These are phyloP conservation scores for Nicotiana obtusifolia DNA, from an alignment of 257 asterid genomes.

Conservation along the genomic window DNA sequence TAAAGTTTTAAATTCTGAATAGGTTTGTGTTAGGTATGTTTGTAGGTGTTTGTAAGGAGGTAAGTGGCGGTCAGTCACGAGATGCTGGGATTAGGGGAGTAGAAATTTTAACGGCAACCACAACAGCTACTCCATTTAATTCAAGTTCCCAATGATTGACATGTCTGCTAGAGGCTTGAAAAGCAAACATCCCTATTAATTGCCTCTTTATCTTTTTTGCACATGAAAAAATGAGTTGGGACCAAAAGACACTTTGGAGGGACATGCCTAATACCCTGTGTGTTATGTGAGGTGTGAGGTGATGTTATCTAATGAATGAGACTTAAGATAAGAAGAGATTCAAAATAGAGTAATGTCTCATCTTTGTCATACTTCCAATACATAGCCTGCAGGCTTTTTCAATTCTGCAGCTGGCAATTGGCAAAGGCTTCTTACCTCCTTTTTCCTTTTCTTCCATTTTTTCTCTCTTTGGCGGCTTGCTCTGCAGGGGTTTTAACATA, in stretches of 20 bases:
- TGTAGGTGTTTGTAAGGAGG: neutral
- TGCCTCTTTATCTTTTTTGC: neutral
- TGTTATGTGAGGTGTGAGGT: neutral
- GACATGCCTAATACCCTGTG: neutral
- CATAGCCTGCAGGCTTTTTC: constrained; percentile 9
- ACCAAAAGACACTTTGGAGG: neutral
- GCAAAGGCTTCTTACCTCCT: neutral
- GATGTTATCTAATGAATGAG: neutral
- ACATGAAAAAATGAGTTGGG: constrained; percentile 17
- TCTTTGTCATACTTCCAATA: constrained; percentile 6
- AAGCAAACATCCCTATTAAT: constrained; percentile 2
- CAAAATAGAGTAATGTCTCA: neutral
- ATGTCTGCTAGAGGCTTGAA: constrained; percentile 15
- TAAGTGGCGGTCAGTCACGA: neutral
- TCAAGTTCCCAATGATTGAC: constrained; percentile 31
- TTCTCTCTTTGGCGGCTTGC: constrained; percentile 2
- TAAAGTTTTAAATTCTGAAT: no score
- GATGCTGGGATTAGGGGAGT: constrained; percentile 21
- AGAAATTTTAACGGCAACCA: neutral
- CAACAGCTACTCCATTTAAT: neutral
- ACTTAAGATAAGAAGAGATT: neutral
- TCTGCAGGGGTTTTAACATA: neutral
- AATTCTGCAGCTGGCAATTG: constrained; percentile 10
- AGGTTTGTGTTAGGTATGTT: no score
- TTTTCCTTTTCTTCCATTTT: neutral